Evolutionary conservation across 352 stramenopile genomes (phyloP), one percentile per base, ranked within the genome.

Genomic region (Thraustotheca clavata): DNA sequence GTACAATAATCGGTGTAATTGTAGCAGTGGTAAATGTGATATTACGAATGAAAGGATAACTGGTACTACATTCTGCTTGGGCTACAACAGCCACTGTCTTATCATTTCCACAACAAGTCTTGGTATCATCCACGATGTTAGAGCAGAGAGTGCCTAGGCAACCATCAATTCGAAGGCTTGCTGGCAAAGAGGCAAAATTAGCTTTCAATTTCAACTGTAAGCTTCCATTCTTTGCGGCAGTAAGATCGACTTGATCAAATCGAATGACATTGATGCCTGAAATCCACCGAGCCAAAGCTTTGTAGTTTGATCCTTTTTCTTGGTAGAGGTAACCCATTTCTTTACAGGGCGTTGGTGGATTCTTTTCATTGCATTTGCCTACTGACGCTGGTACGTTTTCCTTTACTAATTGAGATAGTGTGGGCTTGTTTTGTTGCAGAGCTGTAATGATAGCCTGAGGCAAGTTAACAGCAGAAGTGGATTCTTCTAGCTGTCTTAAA

Each of bases 301-400:
- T 34, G 57, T 65, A 65, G 4, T 54, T 35, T 9, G 57, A 50
- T 14, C 35, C 46, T 16, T 26, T 65, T 43, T 65, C 35, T n/a
- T 43, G 32, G 38, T 54, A 34, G 18, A 65, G 38, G 32, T 65
- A 65, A 1, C 57, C 57, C 38, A 49, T 65, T 14, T 65, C 57
- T 11, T 26, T 12, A 34, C 57, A 65, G 11, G 57, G 57, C 14
- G 36, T 38, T 14, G 57, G 57, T 1, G 57, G 57, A 32, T 65
- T 65, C 18, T 43, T 32, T n/a, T 65, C 57, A 46, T 43, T 34
- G 39, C 57, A 65, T n/a, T 65, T 65, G 27, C 57, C 57, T 22
- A 41, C 57, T 16, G 57, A 54, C 29, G 57, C 57, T 20, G 57
- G 57, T 3, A 65, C n/a, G 18, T 26, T 39, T 16, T 52, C 47